phyloP scores from a whole-genome alignment of 2,329 filamentous ascomycete genomes.

The Penicillium brasilianum region DNA sequence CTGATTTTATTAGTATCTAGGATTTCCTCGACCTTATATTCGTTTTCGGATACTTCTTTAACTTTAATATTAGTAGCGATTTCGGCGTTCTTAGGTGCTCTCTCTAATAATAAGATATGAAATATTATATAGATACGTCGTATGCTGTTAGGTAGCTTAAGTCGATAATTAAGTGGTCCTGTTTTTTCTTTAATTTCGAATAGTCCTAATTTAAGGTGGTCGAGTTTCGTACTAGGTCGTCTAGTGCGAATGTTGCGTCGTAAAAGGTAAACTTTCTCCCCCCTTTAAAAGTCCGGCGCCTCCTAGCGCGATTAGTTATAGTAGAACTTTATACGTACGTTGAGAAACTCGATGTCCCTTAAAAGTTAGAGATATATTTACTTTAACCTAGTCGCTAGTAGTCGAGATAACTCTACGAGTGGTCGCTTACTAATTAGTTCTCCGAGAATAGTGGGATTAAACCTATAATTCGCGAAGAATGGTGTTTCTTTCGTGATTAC shows the following conservation, averaged over 20 bases:
- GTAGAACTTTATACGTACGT: background rate
- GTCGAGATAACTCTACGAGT: background rate
- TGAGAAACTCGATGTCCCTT: background rate
- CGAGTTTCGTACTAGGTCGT: background rate
- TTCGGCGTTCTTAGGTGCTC: background rate
- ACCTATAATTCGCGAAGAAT: background rate
- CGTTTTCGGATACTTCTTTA: background rate
- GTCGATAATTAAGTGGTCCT: background rate
- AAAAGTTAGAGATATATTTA: background rate
- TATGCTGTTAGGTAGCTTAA: background rate
- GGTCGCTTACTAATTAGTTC: background rate
- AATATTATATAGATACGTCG: background rate
- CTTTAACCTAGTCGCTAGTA: background rate
- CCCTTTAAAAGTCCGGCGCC: no score
- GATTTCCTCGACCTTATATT: background rate
- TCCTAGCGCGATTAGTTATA: background rate
- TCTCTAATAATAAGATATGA: background rate
- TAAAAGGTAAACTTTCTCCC: background rate
- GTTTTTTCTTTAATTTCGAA: background rate
- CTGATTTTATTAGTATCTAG: background rate
- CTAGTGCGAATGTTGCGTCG: background rate
- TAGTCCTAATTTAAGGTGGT: background rate
- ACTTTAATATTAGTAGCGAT: background rate
- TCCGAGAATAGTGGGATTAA: background rate
- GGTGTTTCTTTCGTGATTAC: background rate